Conservation (phyloP, 495 filamentous ascomycete genomes). For the Xylaria venustula region DNA sequence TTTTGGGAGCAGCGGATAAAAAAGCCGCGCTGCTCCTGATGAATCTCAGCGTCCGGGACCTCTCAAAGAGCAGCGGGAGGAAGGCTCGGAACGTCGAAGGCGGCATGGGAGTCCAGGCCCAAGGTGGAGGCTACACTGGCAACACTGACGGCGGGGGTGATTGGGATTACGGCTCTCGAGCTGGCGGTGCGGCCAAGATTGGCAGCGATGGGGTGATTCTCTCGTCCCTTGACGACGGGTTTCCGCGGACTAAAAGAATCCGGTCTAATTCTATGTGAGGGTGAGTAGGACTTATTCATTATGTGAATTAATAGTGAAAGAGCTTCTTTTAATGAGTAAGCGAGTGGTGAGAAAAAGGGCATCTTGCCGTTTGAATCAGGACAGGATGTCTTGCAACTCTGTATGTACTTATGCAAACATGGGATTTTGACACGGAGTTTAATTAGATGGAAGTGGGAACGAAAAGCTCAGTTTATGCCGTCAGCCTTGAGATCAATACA, state of each 20-base stretch:
- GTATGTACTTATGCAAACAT: too few species aligned
- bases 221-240: background rate
- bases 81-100: background rate
- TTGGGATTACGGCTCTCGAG: background rate
- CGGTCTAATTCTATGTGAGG: conserved; percentile 37
- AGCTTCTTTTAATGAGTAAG: too few species aligned
- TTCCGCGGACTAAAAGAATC: conserved; percentile 32
- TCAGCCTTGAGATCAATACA: too few species aligned
- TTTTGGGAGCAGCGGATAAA: conserved; percentile 37
- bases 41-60: conserved; percentile 51
- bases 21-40: conserved; percentile 58
- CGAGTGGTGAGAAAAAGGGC: too few species aligned
- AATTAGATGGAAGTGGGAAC: too few species aligned
- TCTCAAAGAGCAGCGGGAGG: background rate
- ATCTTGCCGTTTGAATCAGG: too few species aligned
- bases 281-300: background rate
- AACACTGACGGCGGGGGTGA: background rate
- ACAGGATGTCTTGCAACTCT: too few species aligned
- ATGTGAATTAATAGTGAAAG: too few species aligned
- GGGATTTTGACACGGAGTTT: too few species aligned
- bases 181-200: background rate
- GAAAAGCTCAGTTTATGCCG: too few species aligned
- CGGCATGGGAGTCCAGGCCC: background rate
- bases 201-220: background rate
- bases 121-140: too few species aligned